A percentile compares a stretch with the other conserved stretches of the same genome.
Evolutionary conservation across 805 yeast genomes (phyloP).

Genomic region (Saturnispora halmiae): DNA sequence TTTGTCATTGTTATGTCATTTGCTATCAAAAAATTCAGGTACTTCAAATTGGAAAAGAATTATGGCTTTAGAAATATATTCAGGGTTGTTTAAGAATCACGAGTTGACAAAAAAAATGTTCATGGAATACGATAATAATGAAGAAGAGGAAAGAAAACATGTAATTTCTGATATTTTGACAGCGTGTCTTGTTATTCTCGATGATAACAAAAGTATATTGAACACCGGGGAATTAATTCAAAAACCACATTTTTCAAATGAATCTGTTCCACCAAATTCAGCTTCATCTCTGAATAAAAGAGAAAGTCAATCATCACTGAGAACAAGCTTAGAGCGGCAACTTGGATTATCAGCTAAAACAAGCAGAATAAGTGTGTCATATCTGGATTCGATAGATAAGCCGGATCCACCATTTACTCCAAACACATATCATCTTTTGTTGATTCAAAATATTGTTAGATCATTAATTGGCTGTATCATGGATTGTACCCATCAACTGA

Average conservation of each 20-base stretch:
- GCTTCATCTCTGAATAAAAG: conserved; percentile 6
- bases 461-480: conserved; percentile 64
- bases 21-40: conserved; percentile 48
- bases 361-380: conserved; percentile 43
- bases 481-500: conserved; percentile 33
- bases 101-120: conserved; percentile 43
- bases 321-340: conserved; percentile 1
- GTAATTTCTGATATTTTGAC: conserved; percentile 49
- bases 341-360: conserved; percentile 31
- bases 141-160: conserved; percentile 43
- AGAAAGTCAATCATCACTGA: neutral
- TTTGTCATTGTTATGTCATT: conserved; percentile 63
- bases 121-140: conserved; percentile 48
- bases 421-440: conserved; percentile 47
- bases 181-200: conserved; percentile 32
- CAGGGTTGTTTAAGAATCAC: conserved; percentile 49
- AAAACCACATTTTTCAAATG: conserved; percentile 17
- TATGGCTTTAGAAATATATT: conserved; percentile 64
- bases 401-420: conserved; percentile 65
- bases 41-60: conserved; percentile 65
- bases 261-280: neutral
- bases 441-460: conserved; percentile 46
- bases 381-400: conserved; percentile 75
- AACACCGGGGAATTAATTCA: conserved; percentile 30
- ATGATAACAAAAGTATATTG: conserved; percentile 27